Conservation (phyloP, 345 rosid genomes). For the Kernera saxatilis region DNA sequence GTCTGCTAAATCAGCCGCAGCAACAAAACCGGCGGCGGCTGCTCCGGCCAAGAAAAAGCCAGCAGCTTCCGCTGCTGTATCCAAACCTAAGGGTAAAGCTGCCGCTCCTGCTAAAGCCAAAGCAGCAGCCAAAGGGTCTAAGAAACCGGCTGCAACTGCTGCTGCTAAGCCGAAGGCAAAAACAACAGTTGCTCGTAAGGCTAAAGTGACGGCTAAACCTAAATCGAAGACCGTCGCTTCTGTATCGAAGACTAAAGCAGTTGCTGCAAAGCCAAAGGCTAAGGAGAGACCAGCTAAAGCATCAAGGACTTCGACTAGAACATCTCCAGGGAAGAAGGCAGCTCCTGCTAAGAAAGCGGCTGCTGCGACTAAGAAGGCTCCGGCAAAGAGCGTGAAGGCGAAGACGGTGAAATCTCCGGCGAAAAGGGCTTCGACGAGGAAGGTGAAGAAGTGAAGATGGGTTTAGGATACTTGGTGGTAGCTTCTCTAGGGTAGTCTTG, state of each 20-base stretch:
- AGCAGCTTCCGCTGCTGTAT: not conserved
- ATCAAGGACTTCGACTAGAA: slow-evolving; percentile 57
- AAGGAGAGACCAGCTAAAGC: slow-evolving; percentile 62
- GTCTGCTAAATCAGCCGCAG: slow-evolving; percentile 19
- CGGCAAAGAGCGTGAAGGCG: slow-evolving; percentile 47
- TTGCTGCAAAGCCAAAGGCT: slow-evolving; percentile 46
- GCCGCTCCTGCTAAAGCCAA: slow-evolving; percentile 30
- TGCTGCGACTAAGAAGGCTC: slow-evolving; percentile 36
- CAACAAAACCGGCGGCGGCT: slow-evolving; percentile 4
- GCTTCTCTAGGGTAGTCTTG: slow-evolving; percentile 34
- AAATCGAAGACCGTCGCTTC: slow-evolving; percentile 25
- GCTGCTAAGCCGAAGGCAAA: slow-evolving; percentile 25
- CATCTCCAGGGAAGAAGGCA: slow-evolving; percentile 53
- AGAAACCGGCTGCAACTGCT: slow-evolving; percentile 18
- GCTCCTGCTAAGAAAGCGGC: slow-evolving; percentile 46
- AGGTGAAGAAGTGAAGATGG: slow-evolving; percentile 37
- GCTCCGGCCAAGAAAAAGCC: slow-evolving; percentile 34
- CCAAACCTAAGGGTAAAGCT: slow-evolving; percentile 30
- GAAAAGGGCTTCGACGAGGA: slow-evolving; percentile 42
- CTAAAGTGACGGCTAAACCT: slow-evolving; percentile 29
- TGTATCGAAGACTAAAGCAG: slow-evolving; percentile 35
- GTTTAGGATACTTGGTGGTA: slow-evolving; percentile 15
- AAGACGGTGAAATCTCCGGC: slow-evolving; percentile 57
- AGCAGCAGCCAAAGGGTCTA: slow-evolving; percentile 16
- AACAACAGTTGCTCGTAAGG: slow-evolving; percentile 18